phyloP scores from a whole-genome alignment of 768 basidiomycete genomes.

The Pleurotus giganteus region DNA sequence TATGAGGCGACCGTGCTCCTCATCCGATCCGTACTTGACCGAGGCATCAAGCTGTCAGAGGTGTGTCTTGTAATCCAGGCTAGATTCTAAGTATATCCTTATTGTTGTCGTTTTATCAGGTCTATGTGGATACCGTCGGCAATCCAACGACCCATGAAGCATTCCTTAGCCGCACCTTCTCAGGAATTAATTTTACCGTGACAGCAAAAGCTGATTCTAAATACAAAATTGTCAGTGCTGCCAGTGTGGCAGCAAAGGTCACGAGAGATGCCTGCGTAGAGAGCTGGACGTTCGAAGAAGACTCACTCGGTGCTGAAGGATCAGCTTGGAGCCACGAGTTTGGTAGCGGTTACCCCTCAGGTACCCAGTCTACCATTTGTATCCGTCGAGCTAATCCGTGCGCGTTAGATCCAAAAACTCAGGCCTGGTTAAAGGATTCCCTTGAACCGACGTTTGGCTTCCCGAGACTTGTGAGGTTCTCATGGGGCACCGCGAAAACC shows the following conservation, averaged over 20 bases:
- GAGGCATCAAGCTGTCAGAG: slow-evolving; percentile 77
- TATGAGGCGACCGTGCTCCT: slow-evolving; percentile 88
- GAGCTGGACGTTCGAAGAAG: slow-evolving; percentile 78
- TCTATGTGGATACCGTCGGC: slow-evolving; percentile 95
- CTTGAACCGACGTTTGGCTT: slow-evolving; percentile 91
- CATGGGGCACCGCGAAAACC: slow-evolving; percentile 92
- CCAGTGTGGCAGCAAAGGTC: slow-evolving; percentile 97
- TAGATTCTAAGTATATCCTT: background rate
- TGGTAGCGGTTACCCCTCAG: slow-evolving; percentile 92
- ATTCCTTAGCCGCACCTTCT: slow-evolving; percentile 79
- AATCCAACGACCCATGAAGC: slow-evolving; percentile 82
- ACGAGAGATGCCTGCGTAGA: slow-evolving; percentile 91
- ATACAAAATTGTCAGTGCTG: slow-evolving; percentile 96
- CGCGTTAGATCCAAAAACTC: slow-evolving; percentile 88
- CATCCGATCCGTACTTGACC: slow-evolving; percentile 80
- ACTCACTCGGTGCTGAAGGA: background rate
- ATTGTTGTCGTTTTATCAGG: slow-evolving; percentile 38
- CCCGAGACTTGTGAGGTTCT: slow-evolving; percentile 88
- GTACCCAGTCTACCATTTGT: slow-evolving; percentile 30
- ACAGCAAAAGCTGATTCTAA: slow-evolving; percentile 92
- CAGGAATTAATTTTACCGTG: slow-evolving; percentile 85
- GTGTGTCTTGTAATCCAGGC: slow-evolving; percentile 32
- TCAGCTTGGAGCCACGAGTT: slow-evolving; percentile 35
- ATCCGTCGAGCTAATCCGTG: background rate
- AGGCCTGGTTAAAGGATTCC: slow-evolving; percentile 75